Evolutionary conservation across 1,284 basidiomycete species (phyloP).

Genomic region (Rhodotorula mucilaginosa): DNA sequence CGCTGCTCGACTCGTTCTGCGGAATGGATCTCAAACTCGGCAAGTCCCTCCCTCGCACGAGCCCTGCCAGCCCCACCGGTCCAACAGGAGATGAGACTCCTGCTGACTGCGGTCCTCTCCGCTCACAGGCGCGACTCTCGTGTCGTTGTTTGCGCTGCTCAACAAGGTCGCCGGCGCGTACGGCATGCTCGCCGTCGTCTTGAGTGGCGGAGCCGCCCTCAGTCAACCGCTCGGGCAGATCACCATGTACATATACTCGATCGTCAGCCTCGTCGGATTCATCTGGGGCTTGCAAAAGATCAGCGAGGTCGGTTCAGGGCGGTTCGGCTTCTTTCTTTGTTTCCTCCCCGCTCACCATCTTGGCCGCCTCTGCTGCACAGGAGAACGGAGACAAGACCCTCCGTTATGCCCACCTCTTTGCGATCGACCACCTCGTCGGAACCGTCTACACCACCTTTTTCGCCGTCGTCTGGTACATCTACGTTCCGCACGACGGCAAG

Average conservation of each 20-base stretch:
- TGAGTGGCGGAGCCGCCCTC: conserved; percentile 74
- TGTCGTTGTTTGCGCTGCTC: conserved; percentile 82
- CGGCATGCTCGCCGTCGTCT: conserved; percentile 85
- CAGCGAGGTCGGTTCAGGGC: conserved; percentile 60
- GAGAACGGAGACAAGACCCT: conserved; percentile 80
- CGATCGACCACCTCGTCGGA: conserved; percentile 87
- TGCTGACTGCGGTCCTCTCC: not conserved
- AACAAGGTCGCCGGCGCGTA: conserved; percentile 99
- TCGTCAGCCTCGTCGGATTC: conserved; percentile 73
- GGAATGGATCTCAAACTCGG: conserved; percentile 35
- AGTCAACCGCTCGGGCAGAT: conserved; percentile 59
- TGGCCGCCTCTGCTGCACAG: conserved; percentile 52
- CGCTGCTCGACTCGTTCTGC: conserved; percentile 22
- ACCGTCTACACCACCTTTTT: conserved; percentile 90
- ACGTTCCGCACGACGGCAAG: conserved; percentile 83
- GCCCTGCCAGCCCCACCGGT: not conserved
- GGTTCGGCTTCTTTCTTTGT: not conserved
- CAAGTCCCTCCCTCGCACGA: not conserved
- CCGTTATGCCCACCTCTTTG: conserved; percentile 88
- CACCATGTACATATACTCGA: conserved; percentile 88
- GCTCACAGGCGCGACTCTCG: conserved; percentile 63
- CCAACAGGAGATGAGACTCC: too few relatives aligned
- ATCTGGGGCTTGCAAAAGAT: conserved; percentile 84
- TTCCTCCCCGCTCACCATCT: too few relatives aligned
- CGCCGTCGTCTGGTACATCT: conserved; percentile 82